These are phyloP conservation scores for Colletotrichum acutatum DNA, from an alignment of 2,329 filamentous ascomycete species.

Conservation along the genomic window DNA sequence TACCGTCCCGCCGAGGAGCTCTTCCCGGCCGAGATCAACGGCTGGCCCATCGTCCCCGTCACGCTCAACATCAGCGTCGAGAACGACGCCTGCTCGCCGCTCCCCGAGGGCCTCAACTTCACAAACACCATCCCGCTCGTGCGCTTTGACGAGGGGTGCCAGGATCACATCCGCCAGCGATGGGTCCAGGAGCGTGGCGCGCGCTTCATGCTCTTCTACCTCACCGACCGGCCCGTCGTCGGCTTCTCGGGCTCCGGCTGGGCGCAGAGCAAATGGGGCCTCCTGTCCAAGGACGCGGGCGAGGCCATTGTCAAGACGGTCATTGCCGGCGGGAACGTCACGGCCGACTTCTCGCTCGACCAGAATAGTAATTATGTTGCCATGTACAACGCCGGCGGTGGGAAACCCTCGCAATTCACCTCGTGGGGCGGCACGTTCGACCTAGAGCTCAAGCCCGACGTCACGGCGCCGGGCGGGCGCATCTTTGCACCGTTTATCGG, in stretches of 20 bases:
- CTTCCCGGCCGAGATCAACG: conserved; percentile 39
- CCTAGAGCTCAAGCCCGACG: conserved; percentile 61
- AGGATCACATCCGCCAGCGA: conserved; percentile 39
- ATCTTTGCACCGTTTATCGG: conserved; percentile 62
- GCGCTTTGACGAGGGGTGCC: conserved; percentile 27
- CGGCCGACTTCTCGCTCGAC: conserved; percentile 40
- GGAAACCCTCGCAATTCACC: conserved; percentile 57
- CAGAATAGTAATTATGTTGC: conserved; percentile 22
- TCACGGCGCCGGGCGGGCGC: conserved; percentile 59
- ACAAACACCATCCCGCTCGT: conserved; percentile 27
- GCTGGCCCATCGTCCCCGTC: conserved; percentile 41
- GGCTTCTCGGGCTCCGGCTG: conserved; percentile 21
- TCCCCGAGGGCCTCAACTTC: conserved; percentile 29
- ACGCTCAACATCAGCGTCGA: conserved; percentile 40
- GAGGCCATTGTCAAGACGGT: conserved; percentile 44
- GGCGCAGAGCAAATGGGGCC: conserved; percentile 28
- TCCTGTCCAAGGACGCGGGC: conserved; percentile 38
- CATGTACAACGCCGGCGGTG: conserved; percentile 42
- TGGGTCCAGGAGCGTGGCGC: conserved; percentile 45
- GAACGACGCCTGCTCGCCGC: conserved; percentile 40
- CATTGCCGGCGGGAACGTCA: conserved; percentile 44
- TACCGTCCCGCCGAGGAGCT: conserved; percentile 38
- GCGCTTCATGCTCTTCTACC: conserved; percentile 47
- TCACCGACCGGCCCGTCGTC: conserved; percentile 39
- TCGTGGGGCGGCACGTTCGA: conserved; percentile 59